Percentiles rank a stretch among this genome's conserved stretches.
Evolutionary conservation across 805 yeast genomes (phyloP).

Genomic region (Lachancea cidri): DNA sequence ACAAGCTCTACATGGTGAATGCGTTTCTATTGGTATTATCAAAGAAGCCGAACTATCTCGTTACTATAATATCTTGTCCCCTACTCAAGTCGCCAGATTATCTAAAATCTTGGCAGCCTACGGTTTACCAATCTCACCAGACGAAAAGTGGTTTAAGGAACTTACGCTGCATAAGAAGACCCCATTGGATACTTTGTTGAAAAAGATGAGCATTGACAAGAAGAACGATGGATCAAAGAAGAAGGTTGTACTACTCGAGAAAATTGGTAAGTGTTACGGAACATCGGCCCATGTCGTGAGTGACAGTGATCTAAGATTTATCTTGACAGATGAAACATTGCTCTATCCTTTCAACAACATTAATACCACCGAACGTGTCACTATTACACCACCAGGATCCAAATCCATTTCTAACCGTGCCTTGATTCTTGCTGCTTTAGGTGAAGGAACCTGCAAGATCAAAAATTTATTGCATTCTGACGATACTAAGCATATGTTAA

Average conservation of each 20-base stretch:
- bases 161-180: constrained; percentile 66
- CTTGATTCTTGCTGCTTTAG: constrained; percentile 84
- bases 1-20: constrained; percentile 94
- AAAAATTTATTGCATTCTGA: constrained; percentile 90
- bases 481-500: constrained; percentile 91
- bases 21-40: constrained; percentile 96
- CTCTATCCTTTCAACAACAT: constrained; percentile 52
- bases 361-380: constrained; percentile 28
- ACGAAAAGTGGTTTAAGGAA: constrained; percentile 66
- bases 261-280: constrained; percentile 87
- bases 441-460: constrained; percentile 76
- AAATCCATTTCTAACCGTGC: constrained; percentile 97
- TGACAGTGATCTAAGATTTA: constrained; percentile 74
- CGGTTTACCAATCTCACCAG: constrained; percentile 74
- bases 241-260: constrained; percentile 75
- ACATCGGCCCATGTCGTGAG: constrained; percentile 78
- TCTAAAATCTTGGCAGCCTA: constrained; percentile 79
- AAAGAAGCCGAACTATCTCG: constrained; percentile 94
- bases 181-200: constrained; percentile 68
- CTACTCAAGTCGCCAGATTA: constrained; percentile 90
- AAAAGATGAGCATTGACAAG: constrained; percentile 93
- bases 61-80: constrained; percentile 79
- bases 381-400: constrained; percentile 88
- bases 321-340: constrained; percentile 73
- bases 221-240: constrained; percentile 92